Evolutionary conservation across 2,329 filamentous ascomycete species (phyloP).

Genomic region (Pseudogymnoascus sp.): DNA sequence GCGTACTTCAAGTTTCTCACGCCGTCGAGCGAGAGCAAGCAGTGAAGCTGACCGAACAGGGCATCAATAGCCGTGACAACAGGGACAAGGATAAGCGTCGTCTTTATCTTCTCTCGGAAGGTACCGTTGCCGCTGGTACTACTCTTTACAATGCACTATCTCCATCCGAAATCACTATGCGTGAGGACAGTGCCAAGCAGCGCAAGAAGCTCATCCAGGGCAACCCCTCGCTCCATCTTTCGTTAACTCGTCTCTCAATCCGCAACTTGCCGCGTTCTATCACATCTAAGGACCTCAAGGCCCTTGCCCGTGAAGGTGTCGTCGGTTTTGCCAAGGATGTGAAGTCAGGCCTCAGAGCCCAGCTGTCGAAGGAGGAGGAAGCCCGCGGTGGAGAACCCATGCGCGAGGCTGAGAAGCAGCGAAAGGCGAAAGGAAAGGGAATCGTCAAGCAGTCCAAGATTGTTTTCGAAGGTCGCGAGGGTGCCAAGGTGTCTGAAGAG

Average conservation of each 20-base stretch:
- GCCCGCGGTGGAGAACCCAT: slow-evolving; percentile 73
- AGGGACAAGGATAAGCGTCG: slow-evolving; percentile 81
- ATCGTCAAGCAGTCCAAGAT: slow-evolving; percentile 91
- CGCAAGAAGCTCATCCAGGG: slow-evolving; percentile 83
- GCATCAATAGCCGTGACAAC: slow-evolving; percentile 54
- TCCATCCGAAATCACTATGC: slow-evolving; percentile 75
- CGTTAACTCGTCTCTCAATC: slow-evolving; percentile 81
- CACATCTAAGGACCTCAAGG: slow-evolving; percentile 81
- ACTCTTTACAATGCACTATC: slow-evolving; percentile 71
- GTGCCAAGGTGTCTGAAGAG: slow-evolving; percentile 73
- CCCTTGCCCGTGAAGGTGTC: slow-evolving; percentile 82
- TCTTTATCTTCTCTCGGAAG: slow-evolving; percentile 82
- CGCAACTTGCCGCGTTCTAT: slow-evolving; percentile 85
- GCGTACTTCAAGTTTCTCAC: slow-evolving; percentile 74
- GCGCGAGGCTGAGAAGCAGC: slow-evolving; percentile 69
- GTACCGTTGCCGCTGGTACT: slow-evolving; percentile 71
- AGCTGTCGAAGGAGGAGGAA: slow-evolving; percentile 85
- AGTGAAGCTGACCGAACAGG: slow-evolving; percentile 64
- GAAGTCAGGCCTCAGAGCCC: slow-evolving; percentile 67
- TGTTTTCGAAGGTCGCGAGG: slow-evolving; percentile 82
- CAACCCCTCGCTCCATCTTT: slow-evolving; percentile 85
- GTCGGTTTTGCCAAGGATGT: slow-evolving; percentile 92
- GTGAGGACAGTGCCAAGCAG: slow-evolving; percentile 80
- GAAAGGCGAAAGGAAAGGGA: slow-evolving; percentile 74
- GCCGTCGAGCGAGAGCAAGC: slow-evolving; percentile 84